Base-by-base conservation (phyloP, 2,329 filamentous ascomycete genomes). In the Geosmithia morbida region DNA sequence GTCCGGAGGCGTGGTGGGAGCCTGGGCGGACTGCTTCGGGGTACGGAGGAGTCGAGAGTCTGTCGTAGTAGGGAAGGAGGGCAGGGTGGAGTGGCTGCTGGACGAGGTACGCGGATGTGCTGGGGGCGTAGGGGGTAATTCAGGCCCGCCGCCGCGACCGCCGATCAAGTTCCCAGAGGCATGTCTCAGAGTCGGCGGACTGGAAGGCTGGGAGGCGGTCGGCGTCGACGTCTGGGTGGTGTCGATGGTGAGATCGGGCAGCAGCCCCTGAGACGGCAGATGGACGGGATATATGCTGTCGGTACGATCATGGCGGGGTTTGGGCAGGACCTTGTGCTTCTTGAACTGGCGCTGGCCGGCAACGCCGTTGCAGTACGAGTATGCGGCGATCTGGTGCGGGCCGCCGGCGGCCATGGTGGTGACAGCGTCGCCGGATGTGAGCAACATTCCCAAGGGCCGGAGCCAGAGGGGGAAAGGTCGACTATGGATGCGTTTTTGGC, bases 41-140 rank as follows among this genome's bases (percentile, higher is more conserved):
- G 65, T 69, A 48, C 60, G 62, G 48, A 63, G 56, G 33, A 62
- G 59, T 5, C 3, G 10, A 49, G 58, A 65, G 47, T 64, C 64
- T 40, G 61, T 58, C 42, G 60, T 59, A 14, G 63, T 63, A 39
- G 67, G 66, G 49, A 61, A 73, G 7, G 69, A 66, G 14, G 65
- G 62, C 20, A 62, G 55, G 44, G 62, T 66, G 10, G 71, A 68
- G 43, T 70, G 67, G 54, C 64, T 71, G 45, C 67, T 68, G 2
- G 75, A 79, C 8, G 76, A 76, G 44, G 71, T 72, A 50, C 74
- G 71, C 41, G 76, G 79, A 55, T 79, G 74, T 44, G 71, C 70
- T 16, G 79, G 79, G 44, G 79, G 79, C 22, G 79, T 82, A n/a
- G 78, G 78, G 41, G 79, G 79, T 39, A 74, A 63, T 52, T 70